Conservation (phyloP, 2,329 filamentous ascomycete genomes). For the Hypoxylon sp. region DNA sequence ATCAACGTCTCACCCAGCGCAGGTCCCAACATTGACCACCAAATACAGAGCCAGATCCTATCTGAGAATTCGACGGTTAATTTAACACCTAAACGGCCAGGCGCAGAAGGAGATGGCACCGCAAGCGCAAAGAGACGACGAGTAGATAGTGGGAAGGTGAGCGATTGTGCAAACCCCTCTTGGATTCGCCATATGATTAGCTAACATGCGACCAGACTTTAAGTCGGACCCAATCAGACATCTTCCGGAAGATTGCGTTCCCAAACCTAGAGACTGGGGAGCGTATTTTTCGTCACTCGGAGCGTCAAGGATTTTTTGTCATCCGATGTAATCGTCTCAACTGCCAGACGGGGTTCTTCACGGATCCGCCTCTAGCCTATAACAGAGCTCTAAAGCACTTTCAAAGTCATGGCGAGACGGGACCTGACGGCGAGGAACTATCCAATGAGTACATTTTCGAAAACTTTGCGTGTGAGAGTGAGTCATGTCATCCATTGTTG, state of each 20-base stretch:
- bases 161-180: not conserved
- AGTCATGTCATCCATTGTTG: not conserved
- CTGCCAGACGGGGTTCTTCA: constrained; percentile 47
- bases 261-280: constrained; percentile 51
- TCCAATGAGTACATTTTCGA: constrained; percentile 54
- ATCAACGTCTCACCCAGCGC: constrained; percentile 28
- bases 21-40: constrained; percentile 35
- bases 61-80: constrained; percentile 34
- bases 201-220: constrained; percentile 35
- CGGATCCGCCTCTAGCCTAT: constrained; percentile 50
- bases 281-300: constrained; percentile 52
- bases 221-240: constrained; percentile 28
- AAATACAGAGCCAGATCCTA: constrained; percentile 40
- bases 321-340: constrained; percentile 50
- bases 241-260: constrained; percentile 49
- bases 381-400: constrained; percentile 54
- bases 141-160: constrained; percentile 43
- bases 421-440: constrained; percentile 38
- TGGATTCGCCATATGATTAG: not conserved
- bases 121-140: constrained; percentile 45
- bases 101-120: constrained; percentile 25
- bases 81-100: constrained; percentile 39
- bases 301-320: constrained; percentile 49
- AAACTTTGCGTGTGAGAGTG: constrained; percentile 51
- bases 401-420: constrained; percentile 44